Base-by-base conservation (phyloP, 2,329 filamentous ascomycete species). In the Bipolaris gigantea region DNA sequence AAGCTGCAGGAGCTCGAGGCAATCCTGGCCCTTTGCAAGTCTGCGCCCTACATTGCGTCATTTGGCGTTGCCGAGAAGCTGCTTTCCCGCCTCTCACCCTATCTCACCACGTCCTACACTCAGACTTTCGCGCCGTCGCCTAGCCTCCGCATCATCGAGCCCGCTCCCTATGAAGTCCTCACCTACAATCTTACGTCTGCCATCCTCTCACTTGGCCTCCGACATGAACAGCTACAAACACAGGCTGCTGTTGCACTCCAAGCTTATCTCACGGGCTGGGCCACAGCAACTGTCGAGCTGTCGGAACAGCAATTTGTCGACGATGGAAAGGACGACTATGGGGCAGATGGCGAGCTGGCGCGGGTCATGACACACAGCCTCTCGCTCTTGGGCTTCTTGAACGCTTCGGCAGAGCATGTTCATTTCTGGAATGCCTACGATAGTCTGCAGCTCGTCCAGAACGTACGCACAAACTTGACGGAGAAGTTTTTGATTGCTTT, bases 1-100 rank as follows among this genome's bases (percentile, higher is more conserved):
- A 90, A 87, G 48, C 85, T 92, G 49, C 87, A 90, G 67, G 95
- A 99, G 79, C 88, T 96, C 63, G 93, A 99, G 74, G 89, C 96
- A 48, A 82, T 99, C 23, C 78, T 97, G 23, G 91, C 94, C 39
- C 81, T 99, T 23, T 97, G 93, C 80, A 93, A 92, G 76, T 90
- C 93, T 48, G 90, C 92, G 3, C 88, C 91, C 4, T 83, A 85
- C 21, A 81, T 97, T 23, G 82, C 86, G 48, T 86, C 85, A 41
- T 75, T 79, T 38, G 85, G 90, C 56, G 88, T 89, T 69, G 92
- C 92, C 25, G 85, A 89, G 66, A 88, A 86, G 65, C 84, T 99
- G 35, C 84, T 87, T n/a, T 80, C 82, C 32, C 92, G 96, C 63
- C 79, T 99, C 36, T 83, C 87, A 7, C 89, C 88, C 5, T 97